Evolutionary conservation across 2,329 filamentous ascomycete species (phyloP), one percentile per base, ranked within the genome.

Genomic region (Fusarium temperatum): DNA sequence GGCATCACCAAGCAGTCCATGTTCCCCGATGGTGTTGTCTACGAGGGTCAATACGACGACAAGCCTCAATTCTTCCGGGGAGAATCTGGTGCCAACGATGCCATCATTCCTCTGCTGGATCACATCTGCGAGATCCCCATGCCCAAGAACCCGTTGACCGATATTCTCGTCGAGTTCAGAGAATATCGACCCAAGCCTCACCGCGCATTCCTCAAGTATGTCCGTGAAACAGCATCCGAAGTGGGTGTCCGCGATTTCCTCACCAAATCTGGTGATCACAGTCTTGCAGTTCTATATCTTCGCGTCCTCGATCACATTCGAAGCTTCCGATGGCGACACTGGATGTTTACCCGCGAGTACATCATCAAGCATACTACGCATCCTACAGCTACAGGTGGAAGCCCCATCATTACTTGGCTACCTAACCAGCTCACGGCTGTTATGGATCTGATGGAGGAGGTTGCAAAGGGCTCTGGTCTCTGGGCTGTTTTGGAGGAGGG

Each of bases 51-150:
- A 69, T 92, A 92, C 74, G 90, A 92, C 68, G 82, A 83, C 68
- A 81, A 93, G 80, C 92, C 93, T 8, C 85, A 94, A 81, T 92
- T 89, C 63, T 98, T 98, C 89, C 92, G 96, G 38, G 96, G 96
- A 75, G 96, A 98, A 85, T 95, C 92, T 56, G 96, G 96, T 48
- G 96, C 96, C 75, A 98, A 98, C 81, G 96, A 98, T 85, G 93
- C 92, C 84, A 98, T 98, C 87, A 92, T 97, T 62, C 95, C 96
- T 7, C 89, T 98, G 8, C 91, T 96, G 79, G 96, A 98, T 82
- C 95, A 96, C 81, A 88, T 98, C 58, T 88, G 96, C 65, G 89
- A 96, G 81, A 91, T 98, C 50, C 87, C 90, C 72, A 97, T 98
- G 94, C 96, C 96, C 3, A 85, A 91, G 61, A 98, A 95, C 9